Evolutionary conservation across 139 green algal species (phyloP).

Genomic region (Raphidocelis subcapitata): DNA sequence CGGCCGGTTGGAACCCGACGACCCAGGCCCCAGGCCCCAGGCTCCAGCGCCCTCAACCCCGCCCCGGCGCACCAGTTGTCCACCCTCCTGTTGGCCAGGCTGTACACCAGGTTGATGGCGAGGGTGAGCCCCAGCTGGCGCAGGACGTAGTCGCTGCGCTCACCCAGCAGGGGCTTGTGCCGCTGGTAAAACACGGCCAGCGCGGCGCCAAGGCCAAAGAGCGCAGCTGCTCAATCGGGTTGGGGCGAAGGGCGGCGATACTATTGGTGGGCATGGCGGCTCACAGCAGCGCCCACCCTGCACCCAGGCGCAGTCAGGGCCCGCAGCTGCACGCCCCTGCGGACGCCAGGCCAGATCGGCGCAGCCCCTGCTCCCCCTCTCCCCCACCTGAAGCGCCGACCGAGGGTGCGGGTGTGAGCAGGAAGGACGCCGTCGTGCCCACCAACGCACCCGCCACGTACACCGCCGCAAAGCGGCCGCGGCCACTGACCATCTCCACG

Average conservation of each 20-base stretch:
- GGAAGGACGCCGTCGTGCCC: constrained; percentile 45
- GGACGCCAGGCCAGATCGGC: no score
- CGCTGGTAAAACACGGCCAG: constrained; percentile 57
- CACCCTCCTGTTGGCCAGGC: constrained; percentile 34
- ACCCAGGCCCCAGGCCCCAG: no score
- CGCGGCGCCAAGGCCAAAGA: constrained; percentile 62
- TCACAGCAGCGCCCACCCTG: no score
- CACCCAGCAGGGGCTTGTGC: constrained; percentile 36
- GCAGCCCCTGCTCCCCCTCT: no score
- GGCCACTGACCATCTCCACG: constrained; percentile 47
- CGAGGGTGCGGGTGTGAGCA: constrained; percentile 42
- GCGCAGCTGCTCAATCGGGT: constrained; percentile 20
- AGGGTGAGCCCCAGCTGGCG: constrained; percentile 39
- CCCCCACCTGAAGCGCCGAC: constrained; percentile 39
- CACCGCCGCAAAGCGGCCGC: constrained; percentile 33
- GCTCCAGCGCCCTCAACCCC: no score
- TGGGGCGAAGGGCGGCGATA: no score
- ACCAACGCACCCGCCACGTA: constrained; percentile 42
- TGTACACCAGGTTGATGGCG: constrained; percentile 52
- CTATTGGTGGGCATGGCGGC: no score
- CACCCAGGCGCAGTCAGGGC: no score
- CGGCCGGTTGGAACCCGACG: no score
- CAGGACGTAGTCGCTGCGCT: constrained; percentile 41
- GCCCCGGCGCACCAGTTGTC: constrained; percentile 50
- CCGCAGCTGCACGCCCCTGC: no score